Evolutionary conservation across 2,329 filamentous ascomycete genomes (phyloP).

Genomic region (Ceratocystis destructans): DNA sequence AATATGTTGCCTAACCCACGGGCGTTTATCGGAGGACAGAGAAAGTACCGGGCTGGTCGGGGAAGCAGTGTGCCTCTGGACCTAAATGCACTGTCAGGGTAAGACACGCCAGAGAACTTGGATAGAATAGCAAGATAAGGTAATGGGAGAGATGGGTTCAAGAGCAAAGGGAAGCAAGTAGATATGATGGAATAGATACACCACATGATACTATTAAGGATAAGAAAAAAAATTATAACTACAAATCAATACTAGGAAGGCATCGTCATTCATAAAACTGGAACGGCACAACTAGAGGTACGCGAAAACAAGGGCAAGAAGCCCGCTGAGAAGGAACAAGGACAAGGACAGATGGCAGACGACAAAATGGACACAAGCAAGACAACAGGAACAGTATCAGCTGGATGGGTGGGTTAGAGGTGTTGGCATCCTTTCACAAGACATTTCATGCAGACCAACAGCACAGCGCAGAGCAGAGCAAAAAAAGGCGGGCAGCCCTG

Average conservation of each 20-base stretch:
- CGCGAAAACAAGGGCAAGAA: background rate
- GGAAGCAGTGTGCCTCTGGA: slow-evolving; percentile 91
- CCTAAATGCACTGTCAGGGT: slow-evolving; percentile 42
- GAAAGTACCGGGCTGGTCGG: slow-evolving; percentile 76
- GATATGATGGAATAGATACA: background rate
- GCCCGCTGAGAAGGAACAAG: background rate
- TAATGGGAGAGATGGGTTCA: background rate
- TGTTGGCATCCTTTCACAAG: background rate
- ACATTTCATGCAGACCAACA: background rate
- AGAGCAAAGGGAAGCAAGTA: background rate
- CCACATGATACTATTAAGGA: background rate
- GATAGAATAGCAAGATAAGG: background rate
- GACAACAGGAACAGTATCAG: background rate
- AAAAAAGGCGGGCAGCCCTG: slow-evolving; percentile 3
- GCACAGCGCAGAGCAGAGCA: background rate
- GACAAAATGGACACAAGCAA: background rate
- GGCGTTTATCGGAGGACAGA: slow-evolving; percentile 59
- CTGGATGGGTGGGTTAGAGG: background rate
- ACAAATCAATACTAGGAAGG: slow-evolving; percentile 4
- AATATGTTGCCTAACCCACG: slow-evolving; percentile 70
- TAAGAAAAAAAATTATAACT: slow-evolving; percentile 1
- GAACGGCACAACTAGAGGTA: background rate
- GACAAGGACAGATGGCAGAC: background rate
- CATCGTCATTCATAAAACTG: slow-evolving; percentile 3
- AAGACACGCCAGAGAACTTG: too few species aligned